Percentiles rank a stretch among this genome's conserved stretches.
Conservation (phyloP, 306 rosid genomes). For the Psophocarpus tetragonolobus region DNA sequence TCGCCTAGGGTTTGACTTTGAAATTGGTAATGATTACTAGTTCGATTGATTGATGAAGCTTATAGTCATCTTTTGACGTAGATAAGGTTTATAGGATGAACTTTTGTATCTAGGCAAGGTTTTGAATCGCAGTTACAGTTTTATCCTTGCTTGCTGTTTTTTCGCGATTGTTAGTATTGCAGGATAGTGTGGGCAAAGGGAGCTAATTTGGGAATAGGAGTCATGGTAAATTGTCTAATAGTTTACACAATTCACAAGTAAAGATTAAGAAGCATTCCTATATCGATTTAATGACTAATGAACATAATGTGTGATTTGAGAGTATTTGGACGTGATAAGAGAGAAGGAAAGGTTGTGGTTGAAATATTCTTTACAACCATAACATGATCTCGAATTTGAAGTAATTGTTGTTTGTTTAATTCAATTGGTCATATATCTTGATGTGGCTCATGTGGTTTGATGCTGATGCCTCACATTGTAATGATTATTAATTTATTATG, state of each 20-base stretch:
- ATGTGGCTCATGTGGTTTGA: neutral
- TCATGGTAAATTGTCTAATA: neutral
- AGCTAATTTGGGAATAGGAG: neutral
- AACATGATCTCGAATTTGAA: neutral
- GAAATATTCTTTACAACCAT: neutral
- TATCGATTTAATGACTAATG: neutral
- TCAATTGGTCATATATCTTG: neutral
- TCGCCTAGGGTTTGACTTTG: neutral
- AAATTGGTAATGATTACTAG: neutral
- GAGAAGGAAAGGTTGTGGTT: neutral
- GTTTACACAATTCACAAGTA: neutral
- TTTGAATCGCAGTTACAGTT: too few relatives aligned
- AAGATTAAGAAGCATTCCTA: neutral
- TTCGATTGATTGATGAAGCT: neutral
- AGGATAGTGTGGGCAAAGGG: neutral
- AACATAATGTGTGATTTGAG: neutral
- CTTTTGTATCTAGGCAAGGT: neutral
- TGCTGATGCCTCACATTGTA: conserved; percentile 25
- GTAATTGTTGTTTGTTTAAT: neutral
- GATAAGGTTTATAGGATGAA: neutral
- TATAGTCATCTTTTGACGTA: neutral
- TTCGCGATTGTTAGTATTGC: neutral
- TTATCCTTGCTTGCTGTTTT: too few relatives aligned
- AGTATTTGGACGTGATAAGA: neutral
- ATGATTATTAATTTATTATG: neutral